Evolutionary conservation across 208 protist species (phyloP).

Genomic region (Acanthamoeba healyi): DNA sequence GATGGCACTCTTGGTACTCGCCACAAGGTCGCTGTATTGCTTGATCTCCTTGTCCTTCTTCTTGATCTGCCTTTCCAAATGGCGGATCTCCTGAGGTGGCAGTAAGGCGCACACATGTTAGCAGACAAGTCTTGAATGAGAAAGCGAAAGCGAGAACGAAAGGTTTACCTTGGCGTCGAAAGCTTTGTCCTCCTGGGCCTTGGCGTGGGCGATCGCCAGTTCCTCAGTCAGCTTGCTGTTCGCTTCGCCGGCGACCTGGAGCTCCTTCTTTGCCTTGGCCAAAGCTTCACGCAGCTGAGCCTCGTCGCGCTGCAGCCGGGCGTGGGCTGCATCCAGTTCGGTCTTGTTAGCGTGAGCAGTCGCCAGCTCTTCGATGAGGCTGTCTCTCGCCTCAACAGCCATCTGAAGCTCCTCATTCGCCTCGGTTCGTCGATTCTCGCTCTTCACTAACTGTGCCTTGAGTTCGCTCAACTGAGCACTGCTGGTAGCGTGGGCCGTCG

Average conservation of each 20-base stretch:
- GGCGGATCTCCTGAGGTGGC: neutral
- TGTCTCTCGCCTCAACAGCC: neutral
- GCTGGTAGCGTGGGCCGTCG: neutral
- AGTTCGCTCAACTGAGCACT: neutral
- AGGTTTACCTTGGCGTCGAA: neutral
- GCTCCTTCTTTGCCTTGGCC: neutral
- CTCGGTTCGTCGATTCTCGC: neutral
- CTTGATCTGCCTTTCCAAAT: conserved; percentile 31
- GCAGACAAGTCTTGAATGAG: neutral
- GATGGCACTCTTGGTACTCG: conserved; percentile 69
- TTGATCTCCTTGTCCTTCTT: conserved; percentile 68
- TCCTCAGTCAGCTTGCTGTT: neutral
- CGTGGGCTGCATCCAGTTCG: neutral
- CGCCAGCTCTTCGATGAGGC: neutral
- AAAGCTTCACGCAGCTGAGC: neutral
- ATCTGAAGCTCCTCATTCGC: conserved; percentile 27
- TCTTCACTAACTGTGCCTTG: neutral
- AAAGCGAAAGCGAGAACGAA: neutral
- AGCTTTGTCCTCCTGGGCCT: neutral
- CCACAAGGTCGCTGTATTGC: conserved; percentile 27
- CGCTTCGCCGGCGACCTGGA: neutral
- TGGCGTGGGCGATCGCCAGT: neutral
- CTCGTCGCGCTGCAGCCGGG: neutral
- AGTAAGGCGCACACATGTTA: neutral
- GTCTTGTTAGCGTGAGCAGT: neutral